These are phyloP conservation scores for Avena insularis DNA, from an alignment of 176 grass and related monocot genomes.

Conservation along the genomic window DNA sequence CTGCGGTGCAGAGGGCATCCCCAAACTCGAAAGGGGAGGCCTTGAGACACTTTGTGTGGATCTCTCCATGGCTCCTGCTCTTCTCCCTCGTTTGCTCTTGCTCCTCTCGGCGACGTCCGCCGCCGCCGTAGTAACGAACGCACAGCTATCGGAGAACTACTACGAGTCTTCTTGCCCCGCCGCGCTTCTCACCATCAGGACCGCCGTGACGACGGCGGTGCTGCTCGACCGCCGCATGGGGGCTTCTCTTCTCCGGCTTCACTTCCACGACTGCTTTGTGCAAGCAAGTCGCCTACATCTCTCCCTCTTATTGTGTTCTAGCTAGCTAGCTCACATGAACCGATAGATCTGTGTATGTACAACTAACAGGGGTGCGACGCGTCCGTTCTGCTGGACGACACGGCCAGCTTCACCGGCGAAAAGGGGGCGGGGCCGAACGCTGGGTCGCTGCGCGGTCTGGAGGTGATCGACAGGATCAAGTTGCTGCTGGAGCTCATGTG, in stretches of 20 bases:
- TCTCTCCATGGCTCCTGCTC: conserved; percentile 12
- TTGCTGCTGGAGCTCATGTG: conserved; percentile 55
- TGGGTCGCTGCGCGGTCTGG: conserved; percentile 61
- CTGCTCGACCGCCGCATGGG: conserved; percentile 61
- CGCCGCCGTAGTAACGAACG: conserved; percentile 26
- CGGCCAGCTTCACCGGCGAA: conserved; percentile 61
- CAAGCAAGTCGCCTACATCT: conserved; percentile 48
- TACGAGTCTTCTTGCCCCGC: conserved; percentile 68
- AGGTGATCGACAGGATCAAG: conserved; percentile 62
- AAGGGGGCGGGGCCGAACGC: conserved; percentile 55
- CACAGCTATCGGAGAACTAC: conserved; percentile 75
- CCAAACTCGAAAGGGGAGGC: neutral
- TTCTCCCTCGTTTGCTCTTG: conserved; percentile 1
- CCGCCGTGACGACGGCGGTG: conserved; percentile 56
- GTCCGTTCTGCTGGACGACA: conserved; percentile 70
- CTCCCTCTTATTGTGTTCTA: neutral
- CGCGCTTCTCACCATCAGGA: conserved; percentile 58
- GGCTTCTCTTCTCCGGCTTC: conserved; percentile 74
- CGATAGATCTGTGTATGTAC: neutral
- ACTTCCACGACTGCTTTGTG: conserved; percentile 84
- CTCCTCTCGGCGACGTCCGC: conserved; percentile 20
- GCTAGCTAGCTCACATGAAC: neutral
- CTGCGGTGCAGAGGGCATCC: neutral
- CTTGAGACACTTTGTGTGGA: neutral
- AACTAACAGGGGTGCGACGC: conserved; percentile 57